Conservation (phyloP, 768 basidiomycete genomes). For the Termitomyces sp. region DNA sequence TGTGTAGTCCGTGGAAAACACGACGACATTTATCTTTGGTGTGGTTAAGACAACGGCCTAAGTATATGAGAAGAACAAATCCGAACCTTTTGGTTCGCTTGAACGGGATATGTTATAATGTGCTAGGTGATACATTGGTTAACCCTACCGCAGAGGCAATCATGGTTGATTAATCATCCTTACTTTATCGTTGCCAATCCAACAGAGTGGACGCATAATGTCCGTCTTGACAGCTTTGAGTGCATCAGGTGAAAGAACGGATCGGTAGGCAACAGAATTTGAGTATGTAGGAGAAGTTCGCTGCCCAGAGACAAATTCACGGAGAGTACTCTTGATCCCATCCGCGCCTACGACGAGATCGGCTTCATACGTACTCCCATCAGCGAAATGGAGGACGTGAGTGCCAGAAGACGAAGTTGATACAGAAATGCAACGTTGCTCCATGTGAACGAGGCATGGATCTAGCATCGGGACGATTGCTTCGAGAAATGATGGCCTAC, state of each 20-base stretch:
- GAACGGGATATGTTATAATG: constrained; percentile 49
- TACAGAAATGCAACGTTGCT: constrained; percentile 44
- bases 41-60: neutral
- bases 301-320: constrained; percentile 29
- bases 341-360: constrained; percentile 52
- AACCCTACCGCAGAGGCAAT: neutral
- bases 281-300: constrained; percentile 35
- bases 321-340: constrained; percentile 47
- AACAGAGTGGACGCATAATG: constrained; percentile 37
- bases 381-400: constrained; percentile 41
- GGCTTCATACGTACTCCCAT: constrained; percentile 43
- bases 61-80: neutral
- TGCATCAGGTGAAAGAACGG: constrained; percentile 36
- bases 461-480: constrained; percentile 44
- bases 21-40: constrained; percentile 44
- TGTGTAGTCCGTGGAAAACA: constrained; percentile 33
- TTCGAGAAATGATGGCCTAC: constrained; percentile 49
- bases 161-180: neutral
- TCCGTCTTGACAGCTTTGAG: constrained; percentile 37
- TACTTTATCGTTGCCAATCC: constrained; percentile 47
- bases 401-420: constrained; percentile 22
- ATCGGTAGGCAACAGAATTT: constrained; percentile 48
- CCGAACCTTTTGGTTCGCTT: constrained; percentile 36
- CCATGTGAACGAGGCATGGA: constrained; percentile 40
- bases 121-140: constrained; percentile 33